phyloP scores from a whole-genome alignment of 2,329 filamentous ascomycete genomes.

The Aspergillus ochraceus region DNA sequence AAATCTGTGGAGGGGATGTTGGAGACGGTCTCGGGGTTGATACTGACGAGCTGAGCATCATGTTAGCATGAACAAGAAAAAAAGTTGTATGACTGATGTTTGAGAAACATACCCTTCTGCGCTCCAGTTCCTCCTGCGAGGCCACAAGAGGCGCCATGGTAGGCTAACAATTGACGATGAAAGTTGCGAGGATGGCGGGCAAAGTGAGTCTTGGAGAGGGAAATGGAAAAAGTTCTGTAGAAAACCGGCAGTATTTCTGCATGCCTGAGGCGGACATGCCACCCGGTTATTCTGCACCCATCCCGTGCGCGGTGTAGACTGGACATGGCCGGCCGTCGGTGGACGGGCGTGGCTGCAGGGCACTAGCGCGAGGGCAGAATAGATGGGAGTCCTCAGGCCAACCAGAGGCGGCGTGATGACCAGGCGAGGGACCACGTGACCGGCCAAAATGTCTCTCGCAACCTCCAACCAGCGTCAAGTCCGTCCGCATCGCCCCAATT shows the following conservation, averaged over 20 bases:
- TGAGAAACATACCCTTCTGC: conserved; percentile 40
- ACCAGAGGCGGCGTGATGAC: conserved; percentile 38
- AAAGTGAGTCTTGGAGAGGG: conserved; percentile 24
- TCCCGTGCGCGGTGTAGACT: neutral
- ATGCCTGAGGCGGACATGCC: conserved; percentile 25
- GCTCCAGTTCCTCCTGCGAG: conserved; percentile 44
- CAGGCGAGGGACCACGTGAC: conserved; percentile 33
- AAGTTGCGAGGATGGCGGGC: conserved; percentile 22
- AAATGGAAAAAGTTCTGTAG: conserved; percentile 35
- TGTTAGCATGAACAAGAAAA: conserved; percentile 13
- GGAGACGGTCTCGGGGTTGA: conserved; percentile 87
- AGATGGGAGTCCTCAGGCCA: conserved; percentile 23
- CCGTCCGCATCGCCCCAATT: conserved; percentile 30
- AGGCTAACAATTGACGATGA: conserved; percentile 16
- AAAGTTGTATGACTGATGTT: neutral
- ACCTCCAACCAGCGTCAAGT: conserved; percentile 28
- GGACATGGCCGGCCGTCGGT: neutral
- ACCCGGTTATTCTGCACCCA: conserved; percentile 19
- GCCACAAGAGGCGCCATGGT: conserved; percentile 45
- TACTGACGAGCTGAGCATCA: conserved; percentile 68
- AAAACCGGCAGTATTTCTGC: conserved; percentile 28
- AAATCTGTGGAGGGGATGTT: conserved; percentile 89
- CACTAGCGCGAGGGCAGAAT: conserved; percentile 16
- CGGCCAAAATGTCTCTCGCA: conserved; percentile 35
- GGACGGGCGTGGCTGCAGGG: neutral